Evolutionary conservation across 2,329 filamentous ascomycete species (phyloP), one percentile per base, ranked within the genome.

Genomic region (Amphichorda felina): DNA sequence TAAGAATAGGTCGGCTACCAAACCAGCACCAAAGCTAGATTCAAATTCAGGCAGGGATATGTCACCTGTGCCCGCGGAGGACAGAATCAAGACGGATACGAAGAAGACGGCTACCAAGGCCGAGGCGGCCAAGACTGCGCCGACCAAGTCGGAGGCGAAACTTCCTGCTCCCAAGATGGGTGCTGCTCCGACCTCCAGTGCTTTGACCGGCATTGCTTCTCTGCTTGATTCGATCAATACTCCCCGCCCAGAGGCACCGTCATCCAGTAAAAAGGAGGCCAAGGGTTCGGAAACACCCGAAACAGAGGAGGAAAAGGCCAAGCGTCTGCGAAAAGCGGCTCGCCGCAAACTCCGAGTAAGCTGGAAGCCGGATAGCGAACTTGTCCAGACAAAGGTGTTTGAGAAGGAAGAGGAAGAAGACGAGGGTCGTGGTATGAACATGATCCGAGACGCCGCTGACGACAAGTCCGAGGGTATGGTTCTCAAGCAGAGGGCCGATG

Each of bases 391-490:
- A 37, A 72, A 73, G 42, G 61, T 78, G 34, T 87, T 88, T 57
- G 74, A 76, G 37, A 82, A 84, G 46, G 79, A 85, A 41, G 75
- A 74, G 2, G 69, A 72, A 2, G 82, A 87, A 50, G 79, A 85
- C 45, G 67, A 77, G 38, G 79, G 76, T 36, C 70, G 81, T 37
- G 71, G 74, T 36, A 65, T 69, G 37, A 80, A 75, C 47, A 77
- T 84, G 67, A 70, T 79, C 28, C 74, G 75, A 33, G 81, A 87
- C 53, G 79, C 79, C 4, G 71, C 72, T 21, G 82, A 87, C 50
- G 79, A 84, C 47, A 75, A 76, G 34, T 77, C 75, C 5, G 83
- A 84, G 48, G 79, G 82, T 33, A 76, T 81, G 63, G 75, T 80
- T 45, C 59, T 79, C 35, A 79, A 76, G 46, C 65, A 68, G 42